Base-by-base conservation (phyloP, 371 early-diverging fungal genomes). In the Neoconidiobolus thromboides region DNA sequence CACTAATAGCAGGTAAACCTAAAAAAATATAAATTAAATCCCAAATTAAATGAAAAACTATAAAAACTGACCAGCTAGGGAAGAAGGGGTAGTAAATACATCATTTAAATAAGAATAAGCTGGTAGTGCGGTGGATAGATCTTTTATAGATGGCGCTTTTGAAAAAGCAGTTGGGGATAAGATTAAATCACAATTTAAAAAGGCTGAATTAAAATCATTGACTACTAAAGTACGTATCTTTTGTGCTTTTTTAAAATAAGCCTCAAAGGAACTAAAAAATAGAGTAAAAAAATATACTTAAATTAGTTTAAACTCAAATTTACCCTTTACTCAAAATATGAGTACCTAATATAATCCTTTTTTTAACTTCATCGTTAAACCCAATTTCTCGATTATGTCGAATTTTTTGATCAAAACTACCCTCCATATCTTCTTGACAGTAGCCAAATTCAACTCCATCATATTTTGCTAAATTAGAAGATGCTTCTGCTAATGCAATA, bases 401-500 rank as follows among this genome's bases (percentile, higher is more conserved):
- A 63, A 86, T 84, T 48, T 81, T 65, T 4, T 69, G 57, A 9
- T 73, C 68, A n/a, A 64, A 62, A 49, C 61, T 59, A 26, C 26
- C 26, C 26, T 26, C 26, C 26, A 26, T 26, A 26, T 26, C 26
- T 26, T 26, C 26, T 26, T 26, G 26, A 26, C 26, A 26, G 61
- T 73, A 66, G 4, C 80, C 81, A 76, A 62, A n/a, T 44, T 48
- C 12, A 14, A 54, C 3, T 1, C 96, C 96, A 68, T 92, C 91
- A 61, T 77, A 95, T 58, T 89, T 73, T 55, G 93, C 82, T 62
- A 95, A 64, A 64, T 92, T 93, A 12, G 90, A 91, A 9, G 85
- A 82, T 2, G 96, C 94, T 69, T 94, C 96, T 6, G 93, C 92
- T 4, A 86, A 75, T 2, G 91, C 93, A 52, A 94, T 67, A 0